Percentiles rank a stretch among this genome's conserved stretches.
These are phyloP conservation scores for Aphanomyces astaci DNA, from an alignment of 352 stramenopile genomes.

Conservation along the genomic window DNA sequence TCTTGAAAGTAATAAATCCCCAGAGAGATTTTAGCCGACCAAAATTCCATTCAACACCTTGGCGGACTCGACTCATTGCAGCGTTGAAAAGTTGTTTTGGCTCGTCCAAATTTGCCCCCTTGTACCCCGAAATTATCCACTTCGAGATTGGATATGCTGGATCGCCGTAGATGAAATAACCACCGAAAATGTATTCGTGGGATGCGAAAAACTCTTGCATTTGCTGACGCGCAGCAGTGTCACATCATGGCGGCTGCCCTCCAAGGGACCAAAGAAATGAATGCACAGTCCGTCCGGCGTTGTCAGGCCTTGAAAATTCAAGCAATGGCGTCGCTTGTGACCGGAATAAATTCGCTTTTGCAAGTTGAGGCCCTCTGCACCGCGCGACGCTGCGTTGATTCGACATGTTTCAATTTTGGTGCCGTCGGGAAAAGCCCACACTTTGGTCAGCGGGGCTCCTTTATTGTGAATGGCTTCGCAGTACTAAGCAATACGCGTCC, in stretches of 20 bases:
- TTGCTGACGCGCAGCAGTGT: background rate
- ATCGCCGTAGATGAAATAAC: slow-evolving; percentile 8
- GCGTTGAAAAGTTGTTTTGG: background rate
- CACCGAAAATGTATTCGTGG: no score
- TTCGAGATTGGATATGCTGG: slow-evolving; percentile 19
- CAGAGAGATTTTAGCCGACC: slow-evolving; percentile 19
- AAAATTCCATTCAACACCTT: slow-evolving; percentile 25
- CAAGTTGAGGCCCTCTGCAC: background rate
- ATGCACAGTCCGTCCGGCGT: background rate
- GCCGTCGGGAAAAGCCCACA: slow-evolving; percentile 2
- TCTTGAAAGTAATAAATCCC: slow-evolving; percentile 20
- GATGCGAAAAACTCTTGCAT: no score
- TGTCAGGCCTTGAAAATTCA: background rate
- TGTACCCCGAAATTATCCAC: slow-evolving; percentile 17
- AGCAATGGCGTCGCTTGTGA: background rate
- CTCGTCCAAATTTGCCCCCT: no score
- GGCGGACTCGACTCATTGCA: slow-evolving; percentile 4
- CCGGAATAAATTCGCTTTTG: background rate
- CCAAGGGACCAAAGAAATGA: background rate
- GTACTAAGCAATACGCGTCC: background rate
- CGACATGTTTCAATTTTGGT: slow-evolving; percentile 19
- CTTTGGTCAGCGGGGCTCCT: background rate
- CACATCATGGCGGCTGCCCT: background rate
- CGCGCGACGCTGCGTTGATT: background rate
- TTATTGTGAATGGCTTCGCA: background rate